Evolutionary conservation across 306 rosid species (phyloP).

Genomic region (Hippophae rhamnoides): DNA sequence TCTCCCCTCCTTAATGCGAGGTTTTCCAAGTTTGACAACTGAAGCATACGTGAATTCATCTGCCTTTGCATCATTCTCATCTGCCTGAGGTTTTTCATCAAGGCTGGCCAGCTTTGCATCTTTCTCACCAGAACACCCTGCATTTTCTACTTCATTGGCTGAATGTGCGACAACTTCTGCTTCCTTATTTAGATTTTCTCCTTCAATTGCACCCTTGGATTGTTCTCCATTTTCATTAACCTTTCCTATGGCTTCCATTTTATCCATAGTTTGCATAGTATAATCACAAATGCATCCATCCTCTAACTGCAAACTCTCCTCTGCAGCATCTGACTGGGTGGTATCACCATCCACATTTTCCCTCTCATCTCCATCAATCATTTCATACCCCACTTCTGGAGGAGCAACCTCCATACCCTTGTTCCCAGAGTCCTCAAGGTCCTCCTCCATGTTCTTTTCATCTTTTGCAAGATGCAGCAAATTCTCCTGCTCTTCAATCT

Average conservation of each 20-base stretch:
- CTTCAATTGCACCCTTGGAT: constrained; percentile 32
- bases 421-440: constrained; percentile 14
- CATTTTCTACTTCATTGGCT: constrained; percentile 30
- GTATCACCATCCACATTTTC: constrained; percentile 25
- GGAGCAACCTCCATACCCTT: constrained; percentile 22
- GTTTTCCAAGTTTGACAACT: constrained; percentile 28
- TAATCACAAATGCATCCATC: neutral
- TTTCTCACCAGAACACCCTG: constrained; percentile 29
- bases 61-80: constrained; percentile 20
- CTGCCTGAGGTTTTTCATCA: constrained; percentile 26
- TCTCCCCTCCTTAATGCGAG: constrained; percentile 67
- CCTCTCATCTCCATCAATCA: constrained; percentile 18
- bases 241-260: constrained; percentile 12
- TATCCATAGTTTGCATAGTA: neutral
- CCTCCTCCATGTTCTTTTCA: neutral
- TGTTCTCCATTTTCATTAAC: constrained; percentile 35
- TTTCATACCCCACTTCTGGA: constrained; percentile 11
- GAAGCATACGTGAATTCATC: constrained; percentile 28
- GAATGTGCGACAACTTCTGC: constrained; percentile 29
- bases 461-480: constrained; percentile 14
- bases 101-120: constrained; percentile 15
- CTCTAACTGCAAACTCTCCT: constrained; percentile 26
- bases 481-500: constrained; percentile 23
- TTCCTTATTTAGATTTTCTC: constrained; percentile 24
- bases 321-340: constrained; percentile 13